phyloP scores from a whole-genome alignment of 331 rosid genomes.

The Spiraea crenata region DNA sequence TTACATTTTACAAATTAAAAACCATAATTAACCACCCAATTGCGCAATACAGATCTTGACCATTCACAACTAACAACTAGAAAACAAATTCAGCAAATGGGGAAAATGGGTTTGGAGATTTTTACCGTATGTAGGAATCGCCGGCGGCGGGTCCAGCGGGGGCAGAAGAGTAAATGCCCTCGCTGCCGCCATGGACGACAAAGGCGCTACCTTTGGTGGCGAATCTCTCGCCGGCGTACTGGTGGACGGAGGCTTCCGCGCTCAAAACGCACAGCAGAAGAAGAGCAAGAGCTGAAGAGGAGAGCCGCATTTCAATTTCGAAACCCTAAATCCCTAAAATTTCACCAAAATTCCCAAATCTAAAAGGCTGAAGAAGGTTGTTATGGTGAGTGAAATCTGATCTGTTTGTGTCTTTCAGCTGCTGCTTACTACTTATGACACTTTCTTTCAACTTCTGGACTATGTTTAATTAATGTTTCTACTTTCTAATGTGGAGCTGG shows the following conservation, averaged over 20 bases:
- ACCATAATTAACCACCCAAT: neutral
- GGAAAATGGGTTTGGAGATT: conserved; percentile 8
- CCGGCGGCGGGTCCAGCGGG: conserved; percentile 37
- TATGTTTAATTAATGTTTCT: neutral
- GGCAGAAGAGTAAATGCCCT: conserved; percentile 82
- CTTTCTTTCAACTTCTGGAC: neutral
- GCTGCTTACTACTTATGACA: neutral
- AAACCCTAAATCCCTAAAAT: neutral
- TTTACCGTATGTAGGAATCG: conserved; percentile 72
- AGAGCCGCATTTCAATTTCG: conserved; percentile 14
- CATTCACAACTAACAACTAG: neutral
- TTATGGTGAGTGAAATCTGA: conserved; percentile 24
- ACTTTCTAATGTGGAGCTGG: neutral
- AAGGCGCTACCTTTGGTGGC: conserved; percentile 80
- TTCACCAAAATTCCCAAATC: conserved; percentile 1
- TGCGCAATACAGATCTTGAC: conserved; percentile 1
- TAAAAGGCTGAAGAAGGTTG: neutral
- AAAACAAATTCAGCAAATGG: conserved; percentile 1
- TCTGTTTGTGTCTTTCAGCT: neutral
- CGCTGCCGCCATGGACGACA: conserved; percentile 92
- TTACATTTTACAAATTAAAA: conserved; percentile 1
- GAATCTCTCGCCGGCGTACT: conserved; percentile 60
- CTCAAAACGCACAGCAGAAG: conserved; percentile 23
- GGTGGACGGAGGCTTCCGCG: conserved; percentile 76
- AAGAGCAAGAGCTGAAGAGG: neutral